Percentiles rank a stretch among this genome's conserved stretches.
These are phyloP conservation scores for Cyberlindnera mycetangii DNA, from an alignment of 805 yeast species.

Conservation along the genomic window DNA sequence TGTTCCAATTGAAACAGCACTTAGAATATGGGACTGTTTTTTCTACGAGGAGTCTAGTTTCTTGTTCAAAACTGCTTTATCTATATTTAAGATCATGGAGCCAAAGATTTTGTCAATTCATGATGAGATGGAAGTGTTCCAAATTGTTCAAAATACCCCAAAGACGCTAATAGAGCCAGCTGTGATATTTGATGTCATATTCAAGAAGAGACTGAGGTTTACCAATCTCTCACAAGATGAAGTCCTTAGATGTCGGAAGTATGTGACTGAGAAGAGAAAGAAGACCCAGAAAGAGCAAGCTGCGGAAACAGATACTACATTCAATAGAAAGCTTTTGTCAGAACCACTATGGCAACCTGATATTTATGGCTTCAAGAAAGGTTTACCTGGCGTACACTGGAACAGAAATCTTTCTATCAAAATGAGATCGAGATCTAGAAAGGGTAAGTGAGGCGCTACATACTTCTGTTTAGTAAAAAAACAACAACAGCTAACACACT, in stretches of 20 bases:
- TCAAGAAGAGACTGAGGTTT: constrained; percentile 66
- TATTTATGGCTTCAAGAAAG: constrained; percentile 40
- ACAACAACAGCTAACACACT: too few species aligned
- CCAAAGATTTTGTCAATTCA: constrained; percentile 48
- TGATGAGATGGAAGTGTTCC: constrained; percentile 69
- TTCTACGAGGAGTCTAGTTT: constrained; percentile 91
- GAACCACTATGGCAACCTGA: constrained; percentile 37
- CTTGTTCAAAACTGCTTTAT: constrained; percentile 75
- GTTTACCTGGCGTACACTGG: constrained; percentile 56
- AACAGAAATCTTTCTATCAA: constrained; percentile 55
- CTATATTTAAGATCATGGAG: constrained; percentile 74
- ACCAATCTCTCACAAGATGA: constrained; percentile 82
- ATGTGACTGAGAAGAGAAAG: constrained; percentile 63
- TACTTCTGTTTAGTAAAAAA: neutral
- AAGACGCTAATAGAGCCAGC: constrained; percentile 68
- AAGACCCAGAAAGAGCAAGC: constrained; percentile 15
- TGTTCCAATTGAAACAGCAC: constrained; percentile 81
- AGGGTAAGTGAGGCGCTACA: constrained; percentile 16
- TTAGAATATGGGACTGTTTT: constrained; percentile 92
- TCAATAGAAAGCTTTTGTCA: constrained; percentile 25
- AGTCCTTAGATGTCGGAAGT: constrained; percentile 70
- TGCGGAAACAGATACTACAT: constrained; percentile 26
- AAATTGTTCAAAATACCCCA: constrained; percentile 81
- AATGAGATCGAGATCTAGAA: constrained; percentile 41
- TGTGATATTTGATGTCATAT: constrained; percentile 67